Percentiles rank a stretch among this genome's conserved stretches.
phyloP scores from a whole-genome alignment of 2,329 filamentous ascomycete genomes.

The Verticillium tricorpus region DNA sequence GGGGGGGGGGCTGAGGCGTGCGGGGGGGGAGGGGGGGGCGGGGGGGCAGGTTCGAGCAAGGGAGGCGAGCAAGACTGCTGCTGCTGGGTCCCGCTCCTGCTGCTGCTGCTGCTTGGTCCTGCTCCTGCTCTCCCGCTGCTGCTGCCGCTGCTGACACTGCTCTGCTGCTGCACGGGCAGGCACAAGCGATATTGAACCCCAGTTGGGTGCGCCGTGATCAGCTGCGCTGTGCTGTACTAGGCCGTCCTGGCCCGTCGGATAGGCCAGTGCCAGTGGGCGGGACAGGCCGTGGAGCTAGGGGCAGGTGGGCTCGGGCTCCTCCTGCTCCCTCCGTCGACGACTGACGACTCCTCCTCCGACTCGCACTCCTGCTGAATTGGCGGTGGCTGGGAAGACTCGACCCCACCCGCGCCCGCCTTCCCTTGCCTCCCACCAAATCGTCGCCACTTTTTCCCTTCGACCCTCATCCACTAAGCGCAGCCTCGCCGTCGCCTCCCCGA shows the following conservation, averaged over 20 bases:
- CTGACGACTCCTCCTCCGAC: neutral
- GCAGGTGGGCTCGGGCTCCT: neutral
- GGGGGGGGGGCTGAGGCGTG: no score
- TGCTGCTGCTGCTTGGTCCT: neutral
- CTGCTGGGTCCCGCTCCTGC: neutral
- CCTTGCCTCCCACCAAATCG: neutral
- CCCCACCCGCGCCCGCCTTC: neutral
- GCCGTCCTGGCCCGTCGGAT: neutral
- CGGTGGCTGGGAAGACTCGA: neutral
- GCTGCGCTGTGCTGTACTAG: neutral
- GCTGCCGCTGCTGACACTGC: neutral
- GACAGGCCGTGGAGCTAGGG: constrained; percentile 13
- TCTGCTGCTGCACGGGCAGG: neutral
- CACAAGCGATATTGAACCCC: neutral
- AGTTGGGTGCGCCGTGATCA: neutral
- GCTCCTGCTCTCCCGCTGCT: neutral
- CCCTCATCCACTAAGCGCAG: neutral
- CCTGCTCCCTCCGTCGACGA: neutral
- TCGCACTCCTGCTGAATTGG: neutral
- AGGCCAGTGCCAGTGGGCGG: constrained; percentile 2
- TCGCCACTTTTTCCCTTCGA: neutral
- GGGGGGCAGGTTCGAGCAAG: no score
- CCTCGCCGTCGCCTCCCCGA: neutral
- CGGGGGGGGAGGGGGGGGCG: no score
- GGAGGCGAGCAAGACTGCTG: neutral